Evolutionary conservation across 2,329 filamentous ascomycete genomes (phyloP).

Genomic region (Colletotrichum karsti): DNA sequence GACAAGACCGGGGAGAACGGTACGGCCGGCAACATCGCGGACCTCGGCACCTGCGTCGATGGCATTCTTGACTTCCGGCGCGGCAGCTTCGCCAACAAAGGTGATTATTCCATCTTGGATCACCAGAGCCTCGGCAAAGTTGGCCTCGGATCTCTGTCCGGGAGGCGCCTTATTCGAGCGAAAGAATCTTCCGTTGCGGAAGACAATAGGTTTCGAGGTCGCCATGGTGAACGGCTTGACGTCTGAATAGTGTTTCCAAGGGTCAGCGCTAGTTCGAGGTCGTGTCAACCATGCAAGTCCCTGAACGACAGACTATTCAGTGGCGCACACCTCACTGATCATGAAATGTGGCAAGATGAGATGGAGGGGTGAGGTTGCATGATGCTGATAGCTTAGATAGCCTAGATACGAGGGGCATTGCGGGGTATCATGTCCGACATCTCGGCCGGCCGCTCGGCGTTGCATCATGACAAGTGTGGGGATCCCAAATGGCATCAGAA

Average conservation of each 20-base stretch:
- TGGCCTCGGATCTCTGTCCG: constrained; percentile 30
- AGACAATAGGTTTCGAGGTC: constrained; percentile 8
- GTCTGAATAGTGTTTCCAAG: not conserved
- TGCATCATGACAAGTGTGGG: constrained; percentile 4
- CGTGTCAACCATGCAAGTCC: not conserved
- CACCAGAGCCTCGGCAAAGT: constrained; percentile 43
- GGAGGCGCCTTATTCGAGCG: constrained; percentile 11
- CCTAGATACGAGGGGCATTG: constrained; percentile 8
- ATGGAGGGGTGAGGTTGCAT: not conserved
- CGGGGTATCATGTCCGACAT: constrained; percentile 12
- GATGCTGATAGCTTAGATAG: constrained; percentile 18
- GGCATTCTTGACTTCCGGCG: constrained; percentile 32
- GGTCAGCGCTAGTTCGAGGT: not conserved
- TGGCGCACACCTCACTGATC: not conserved
- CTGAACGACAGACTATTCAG: not conserved
- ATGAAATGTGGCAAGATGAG: not conserved
- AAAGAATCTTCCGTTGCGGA: constrained; percentile 24
- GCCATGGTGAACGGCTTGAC: not conserved
- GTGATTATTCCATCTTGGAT: constrained; percentile 43
- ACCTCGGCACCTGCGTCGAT: constrained; percentile 30
- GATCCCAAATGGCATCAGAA: not conserved
- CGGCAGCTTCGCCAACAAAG: constrained; percentile 40
- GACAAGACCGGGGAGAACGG: constrained; percentile 63
- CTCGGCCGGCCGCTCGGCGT: constrained; percentile 22
- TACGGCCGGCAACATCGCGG: constrained; percentile 41